Percentiles rank a stretch among this genome's conserved stretches.
Conservation (phyloP, 129 eudicot species). For the Tagetes patula region DNA sequence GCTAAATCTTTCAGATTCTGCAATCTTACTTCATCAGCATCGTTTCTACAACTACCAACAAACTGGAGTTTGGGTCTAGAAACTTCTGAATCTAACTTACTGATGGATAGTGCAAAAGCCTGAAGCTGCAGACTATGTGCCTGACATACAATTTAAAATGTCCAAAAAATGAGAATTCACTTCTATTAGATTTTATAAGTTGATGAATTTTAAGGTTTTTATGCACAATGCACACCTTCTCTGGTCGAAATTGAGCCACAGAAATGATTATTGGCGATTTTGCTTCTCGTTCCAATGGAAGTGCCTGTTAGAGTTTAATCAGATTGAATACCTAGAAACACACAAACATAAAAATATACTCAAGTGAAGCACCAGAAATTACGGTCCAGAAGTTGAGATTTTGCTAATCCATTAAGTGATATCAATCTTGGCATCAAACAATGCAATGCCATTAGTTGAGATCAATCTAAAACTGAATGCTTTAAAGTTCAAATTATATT, state of each 20-base stretch:
- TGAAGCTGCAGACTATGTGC: constrained; percentile 84
- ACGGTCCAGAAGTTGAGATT: not conserved
- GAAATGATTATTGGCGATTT: constrained; percentile 59
- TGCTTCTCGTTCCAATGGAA: constrained; percentile 73
- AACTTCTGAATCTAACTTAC: constrained; percentile 44
- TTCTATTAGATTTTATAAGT: constrained; percentile 31
- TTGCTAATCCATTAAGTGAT: no score
- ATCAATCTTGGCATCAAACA: not conserved
- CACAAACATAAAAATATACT: constrained; percentile 15
- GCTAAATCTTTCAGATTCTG: constrained; percentile 81
- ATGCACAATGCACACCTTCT: constrained; percentile 67
- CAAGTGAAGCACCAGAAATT: not conserved
- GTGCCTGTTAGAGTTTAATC: constrained; percentile 51
- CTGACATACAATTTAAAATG: constrained; percentile 33
- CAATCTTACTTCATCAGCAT: constrained; percentile 83
- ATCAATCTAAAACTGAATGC: no score
- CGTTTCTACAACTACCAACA: constrained; percentile 96
- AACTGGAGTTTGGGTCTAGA: constrained; percentile 83
- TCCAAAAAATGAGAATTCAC: constrained; percentile 8
- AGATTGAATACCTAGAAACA: constrained; percentile 27
- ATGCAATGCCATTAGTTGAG: not conserved
- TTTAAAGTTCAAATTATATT: no score
- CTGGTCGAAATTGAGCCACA: constrained; percentile 99
- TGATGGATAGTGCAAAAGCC: constrained; percentile 78
- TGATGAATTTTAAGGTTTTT: constrained; percentile 19